phyloP scores from a whole-genome alignment of 768 basidiomycete species.

The Amanita polypyramis region DNA sequence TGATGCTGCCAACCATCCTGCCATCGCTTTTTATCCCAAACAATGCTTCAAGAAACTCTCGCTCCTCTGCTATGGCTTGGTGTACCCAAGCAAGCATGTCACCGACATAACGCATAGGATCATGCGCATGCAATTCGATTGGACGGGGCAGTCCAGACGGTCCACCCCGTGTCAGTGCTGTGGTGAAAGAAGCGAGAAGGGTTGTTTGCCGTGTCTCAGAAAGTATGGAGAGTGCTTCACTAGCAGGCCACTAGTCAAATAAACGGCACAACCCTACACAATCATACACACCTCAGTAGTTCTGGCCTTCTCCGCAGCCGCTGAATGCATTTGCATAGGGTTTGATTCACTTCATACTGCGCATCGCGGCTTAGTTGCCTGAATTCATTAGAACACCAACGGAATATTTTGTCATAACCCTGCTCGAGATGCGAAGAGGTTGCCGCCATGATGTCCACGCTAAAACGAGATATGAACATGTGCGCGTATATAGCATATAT shows the following conservation, averaged over 20 bases:
- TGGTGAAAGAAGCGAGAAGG: slow-evolving; percentile 72
- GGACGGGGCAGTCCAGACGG: slow-evolving; percentile 80
- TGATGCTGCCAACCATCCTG: slow-evolving; percentile 69
- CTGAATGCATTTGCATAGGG: slow-evolving; percentile 62
- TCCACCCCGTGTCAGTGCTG: slow-evolving; percentile 82
- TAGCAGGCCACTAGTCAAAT: slow-evolving; percentile 10
- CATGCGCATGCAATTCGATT: slow-evolving; percentile 96
- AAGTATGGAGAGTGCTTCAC: slow-evolving; percentile 66
- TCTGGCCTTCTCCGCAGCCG: slow-evolving; percentile 73
- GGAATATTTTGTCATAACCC: slow-evolving; percentile 81
- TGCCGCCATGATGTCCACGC: slow-evolving; percentile 80
- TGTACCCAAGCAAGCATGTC: slow-evolving; percentile 99
- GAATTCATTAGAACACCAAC: slow-evolving; percentile 82
- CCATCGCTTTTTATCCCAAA: slow-evolving; percentile 60
- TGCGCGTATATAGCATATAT: background rate
- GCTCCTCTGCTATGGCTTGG: slow-evolving; percentile 89
- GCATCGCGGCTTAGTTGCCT: slow-evolving; percentile 65
- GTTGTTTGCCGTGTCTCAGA: slow-evolving; percentile 77
- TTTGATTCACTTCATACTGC: slow-evolving; percentile 54
- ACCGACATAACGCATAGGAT: slow-evolving; percentile 91
- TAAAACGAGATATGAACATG: slow-evolving; percentile 19
- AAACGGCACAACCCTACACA: slow-evolving; percentile 1
- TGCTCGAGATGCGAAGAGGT: slow-evolving; percentile 80
- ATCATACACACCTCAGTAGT: slow-evolving; percentile 46
- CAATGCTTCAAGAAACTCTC: slow-evolving; percentile 83